Evolutionary conservation across 2,329 filamentous ascomycete species (phyloP), one percentile per base, ranked within the genome.

Genomic region (Chaetomiaceae sp.): DNA sequence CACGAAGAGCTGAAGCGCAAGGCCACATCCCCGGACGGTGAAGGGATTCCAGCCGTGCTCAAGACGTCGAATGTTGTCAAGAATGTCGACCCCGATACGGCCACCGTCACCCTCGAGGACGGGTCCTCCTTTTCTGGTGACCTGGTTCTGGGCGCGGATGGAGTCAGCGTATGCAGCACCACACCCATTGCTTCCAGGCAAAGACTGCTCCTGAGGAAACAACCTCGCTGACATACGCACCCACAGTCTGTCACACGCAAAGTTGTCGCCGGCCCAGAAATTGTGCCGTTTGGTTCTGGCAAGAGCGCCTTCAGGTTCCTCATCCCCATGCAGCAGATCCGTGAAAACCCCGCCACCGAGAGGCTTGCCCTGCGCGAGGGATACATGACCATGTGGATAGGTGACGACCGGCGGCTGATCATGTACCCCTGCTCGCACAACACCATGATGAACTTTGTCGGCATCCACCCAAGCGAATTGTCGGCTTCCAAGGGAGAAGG

Each of bases 251-350:
- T 54, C 48, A 51, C 60, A 41, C 10, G 68, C 55, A 37, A 58
- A 53, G 54, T 53, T 0, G 52, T 66, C 0, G 57, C 49, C 2
- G 41, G 25, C 2, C 23, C 44, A 0, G 44, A 44, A 14, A 33
- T 53, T n/a, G 41, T 25, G 7, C 66, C 72, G 0, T 72, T 70
- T 37, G 66, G 69, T 2, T 73, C 70, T 1, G 78, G 78, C 9
- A 78, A 78, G 58, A 78, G 73, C 44, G 77, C 78, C 0, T 82
- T 79, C 57, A 66, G 79, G 7, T 82, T 81, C 60, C 58, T 80
- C 27, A 68, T 82, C 0, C 68, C 73, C 0, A 13, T 39, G 3
- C 3, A 25, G 16, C 20, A 35, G 10, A 31, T 50, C 25, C 50
- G 31, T 1, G 37, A 39, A 12, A 49, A 55, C 23, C 46, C 45